Base-by-base conservation (phyloP, 2,329 filamentous ascomycete species). In the Daldinia sp. region DNA sequence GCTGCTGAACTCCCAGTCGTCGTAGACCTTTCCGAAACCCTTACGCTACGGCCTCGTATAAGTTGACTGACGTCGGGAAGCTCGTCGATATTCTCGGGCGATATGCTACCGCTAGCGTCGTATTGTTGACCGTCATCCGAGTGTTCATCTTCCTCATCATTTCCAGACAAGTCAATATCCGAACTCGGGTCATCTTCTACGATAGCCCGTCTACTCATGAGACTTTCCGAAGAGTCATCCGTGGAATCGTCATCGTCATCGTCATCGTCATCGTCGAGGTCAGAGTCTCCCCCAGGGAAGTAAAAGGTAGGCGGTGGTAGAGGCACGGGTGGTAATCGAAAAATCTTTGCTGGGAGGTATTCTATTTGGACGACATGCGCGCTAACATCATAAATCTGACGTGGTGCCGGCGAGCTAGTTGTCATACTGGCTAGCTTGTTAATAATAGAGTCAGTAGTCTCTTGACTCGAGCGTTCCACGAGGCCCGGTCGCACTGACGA, bases 1-100 rank as follows among this genome's bases (percentile, higher is more conserved):
- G 91, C 89, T 28, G 90, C 78, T 1, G 93, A 92, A 83, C 97
- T 97, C 69, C 93, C 93, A 69, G 96, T 97, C 82, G 95, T 93
- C 87, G 90, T 92, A 46, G 96, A 92, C 70, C 95, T 84, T 69
- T 86, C 91, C 6, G 91, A 90, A 30, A 95, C 83, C 77, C 94
- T 92, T 26, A 93, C 90, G 62, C 86, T 84, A 74, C 94, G 92
- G 60, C 90, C 90, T 37, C 89, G 80, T 84, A 93, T 88, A 70
- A 94, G 83, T 72, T 93, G 88, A 79, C 92, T 92, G 91, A 91
- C 94, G 76, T 87, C 89, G 60, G 90, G 85, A 73, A 95, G 82
- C 77, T 94, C 83, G 78, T 88, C 88, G 55, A 90, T 85, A 63
- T 92, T 87, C 79, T 93, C 86, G 59, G 92, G 89, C 58, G 90